Evolutionary conservation across 2,329 filamentous ascomycete genomes (phyloP).

Genomic region (Trichoderma polysporum): DNA sequence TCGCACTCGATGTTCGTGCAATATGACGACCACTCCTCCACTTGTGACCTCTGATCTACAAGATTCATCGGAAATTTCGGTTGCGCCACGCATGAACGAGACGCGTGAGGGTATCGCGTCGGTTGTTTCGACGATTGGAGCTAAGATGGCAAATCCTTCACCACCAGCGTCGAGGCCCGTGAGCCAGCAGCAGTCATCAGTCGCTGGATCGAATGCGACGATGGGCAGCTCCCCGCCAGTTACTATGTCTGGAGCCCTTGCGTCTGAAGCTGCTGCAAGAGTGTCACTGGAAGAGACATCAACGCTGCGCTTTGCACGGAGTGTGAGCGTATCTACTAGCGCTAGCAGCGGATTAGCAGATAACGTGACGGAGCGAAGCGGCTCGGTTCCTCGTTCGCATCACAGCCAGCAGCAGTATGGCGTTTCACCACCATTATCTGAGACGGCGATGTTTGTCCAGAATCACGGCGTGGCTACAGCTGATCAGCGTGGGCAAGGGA

Average conservation of each 20-base stretch:
- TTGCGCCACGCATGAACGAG: neutral
- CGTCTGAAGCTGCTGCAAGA: neutral
- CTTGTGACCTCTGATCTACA: conserved; percentile 1
- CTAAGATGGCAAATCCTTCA: neutral
- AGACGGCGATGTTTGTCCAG: neutral
- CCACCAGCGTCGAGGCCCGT: neutral
- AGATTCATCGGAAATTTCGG: neutral
- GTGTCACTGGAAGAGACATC: neutral
- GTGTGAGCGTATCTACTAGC: neutral
- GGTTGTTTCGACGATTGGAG: neutral
- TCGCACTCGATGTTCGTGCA: neutral
- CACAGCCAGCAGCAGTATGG: neutral
- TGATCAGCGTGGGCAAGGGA: neutral
- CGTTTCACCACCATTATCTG: neutral
- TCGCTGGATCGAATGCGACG: neutral
- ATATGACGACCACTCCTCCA: conserved; percentile 2
- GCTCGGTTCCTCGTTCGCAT: neutral
- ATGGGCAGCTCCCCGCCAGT: neutral
- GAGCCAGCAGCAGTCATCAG: neutral
- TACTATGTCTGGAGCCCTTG: neutral
- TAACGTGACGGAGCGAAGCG: neutral
- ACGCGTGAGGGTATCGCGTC: conserved; percentile 19
- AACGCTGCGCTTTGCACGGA: neutral
- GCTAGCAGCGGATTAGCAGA: neutral
- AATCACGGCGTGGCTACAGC: neutral